phyloP scores from a whole-genome alignment of 192 early-diverging fungal genomes.

The Mortierella antarctica region DNA sequence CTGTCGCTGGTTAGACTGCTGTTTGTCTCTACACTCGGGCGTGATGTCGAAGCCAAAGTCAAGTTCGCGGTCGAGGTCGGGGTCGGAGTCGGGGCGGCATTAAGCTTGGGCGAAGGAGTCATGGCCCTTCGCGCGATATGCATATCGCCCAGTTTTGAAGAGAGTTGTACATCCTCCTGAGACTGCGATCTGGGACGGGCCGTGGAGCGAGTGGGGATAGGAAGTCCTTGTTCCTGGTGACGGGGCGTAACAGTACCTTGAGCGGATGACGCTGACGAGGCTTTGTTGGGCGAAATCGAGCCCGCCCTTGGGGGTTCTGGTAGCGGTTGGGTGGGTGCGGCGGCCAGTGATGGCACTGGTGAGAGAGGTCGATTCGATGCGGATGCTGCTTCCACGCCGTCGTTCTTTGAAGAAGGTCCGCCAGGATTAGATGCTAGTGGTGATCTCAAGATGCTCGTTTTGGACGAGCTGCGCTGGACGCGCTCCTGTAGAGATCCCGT shows the following conservation, averaged over 20 bases:
- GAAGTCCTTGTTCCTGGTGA: conserved; percentile 23
- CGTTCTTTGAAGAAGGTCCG: background rate
- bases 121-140: conserved; percentile 3
- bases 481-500: conserved; percentile 37
- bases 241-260: conserved; percentile 5
- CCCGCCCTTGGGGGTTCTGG: conserved; percentile 30
- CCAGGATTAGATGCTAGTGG: background rate
- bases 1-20: background rate
- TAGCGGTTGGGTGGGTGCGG: conserved; percentile 35
- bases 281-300: conserved; percentile 23
- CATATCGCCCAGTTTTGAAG: conserved; percentile 6
- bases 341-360: conserved; percentile 16
- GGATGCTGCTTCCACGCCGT: background rate
- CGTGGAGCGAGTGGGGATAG: conserved; percentile 25
- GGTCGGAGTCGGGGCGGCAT: conserved; percentile 1
- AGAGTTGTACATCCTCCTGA: conserved; percentile 20
- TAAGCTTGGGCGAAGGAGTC: conserved; percentile 19
- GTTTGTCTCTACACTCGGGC: background rate
- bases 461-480: conserved; percentile 32
- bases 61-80: background rate
- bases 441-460: conserved; percentile 12
- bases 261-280: background rate
- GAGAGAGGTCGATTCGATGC: conserved; percentile 21
- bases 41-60: background rate
- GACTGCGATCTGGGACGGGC: conserved; percentile 27